These are phyloP conservation scores for Trichoderma atroviride DNA, from an alignment of 2,329 filamentous ascomycete species.

Conservation along the genomic window DNA sequence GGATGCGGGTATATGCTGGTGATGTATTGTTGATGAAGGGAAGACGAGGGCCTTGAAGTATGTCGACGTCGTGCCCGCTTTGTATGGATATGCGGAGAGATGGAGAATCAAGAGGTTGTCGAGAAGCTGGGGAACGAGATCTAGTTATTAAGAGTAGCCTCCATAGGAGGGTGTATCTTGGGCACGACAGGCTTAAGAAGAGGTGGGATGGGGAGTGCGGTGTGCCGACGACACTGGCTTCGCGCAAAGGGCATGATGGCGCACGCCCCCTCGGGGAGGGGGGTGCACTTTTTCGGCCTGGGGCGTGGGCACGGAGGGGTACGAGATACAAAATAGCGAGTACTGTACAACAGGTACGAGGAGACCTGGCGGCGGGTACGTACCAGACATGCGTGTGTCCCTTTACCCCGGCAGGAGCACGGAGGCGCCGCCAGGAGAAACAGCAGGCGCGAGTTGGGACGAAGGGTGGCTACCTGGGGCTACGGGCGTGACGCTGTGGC, in stretches of 20 bases:
- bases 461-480: slow-evolving; percentile 2
- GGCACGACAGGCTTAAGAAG: slow-evolving; percentile 26
- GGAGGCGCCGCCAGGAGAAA: slow-evolving; percentile 23
- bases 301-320: neutral
- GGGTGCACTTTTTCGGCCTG: neutral
- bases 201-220: slow-evolving; percentile 23
- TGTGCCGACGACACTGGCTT: slow-evolving; percentile 11
- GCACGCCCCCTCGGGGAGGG: neutral
- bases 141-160: slow-evolving; percentile 27
- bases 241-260: slow-evolving; percentile 20
- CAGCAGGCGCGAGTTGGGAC: neutral
- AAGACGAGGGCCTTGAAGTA: slow-evolving; percentile 7
- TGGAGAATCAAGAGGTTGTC: slow-evolving; percentile 27
- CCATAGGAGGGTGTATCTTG: slow-evolving; percentile 24
- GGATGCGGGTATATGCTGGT: slow-evolving; percentile 14
- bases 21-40: neutral
- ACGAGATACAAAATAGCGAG: neutral
- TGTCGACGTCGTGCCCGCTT: slow-evolving; percentile 13
- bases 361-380: slow-evolving; percentile 2
- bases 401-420: slow-evolving; percentile 19
- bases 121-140: slow-evolving; percentile 29
- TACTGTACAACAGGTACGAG: slow-evolving; percentile 24
- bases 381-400: slow-evolving; percentile 2
- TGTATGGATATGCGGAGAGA: slow-evolving; percentile 29
- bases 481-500: neutral